Conservation (phyloP, 345 rosid genomes). For the sweet orange (Citrus sinensis) region DVS_A1.0 CM039167.1:3243501-3244000, state of each 20-base stretch:
- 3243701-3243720: background rate
- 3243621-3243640: background rate
- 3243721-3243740: background rate
- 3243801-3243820: background rate
- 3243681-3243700: background rate
- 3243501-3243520: background rate
- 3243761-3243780: background rate
- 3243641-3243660: background rate
- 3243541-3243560: background rate
- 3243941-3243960: background rate
- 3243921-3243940: background rate
- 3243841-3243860: conserved; percentile 76
- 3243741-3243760: background rate
- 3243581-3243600: background rate
- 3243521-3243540: background rate
- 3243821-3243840: conserved; percentile 80
- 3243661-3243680: background rate
- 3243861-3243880: conserved; percentile 79
- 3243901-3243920: background rate
- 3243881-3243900: conserved; percentile 47
- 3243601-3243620: background rate
- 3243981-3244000: conserved; percentile 82
- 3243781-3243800: background rate
- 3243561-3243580: background rate
- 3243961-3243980: conserved; percentile 69